Evolutionary conservation across 192 early-diverging fungal species (phyloP).

Genomic region (Backusella macrospora): DNA sequence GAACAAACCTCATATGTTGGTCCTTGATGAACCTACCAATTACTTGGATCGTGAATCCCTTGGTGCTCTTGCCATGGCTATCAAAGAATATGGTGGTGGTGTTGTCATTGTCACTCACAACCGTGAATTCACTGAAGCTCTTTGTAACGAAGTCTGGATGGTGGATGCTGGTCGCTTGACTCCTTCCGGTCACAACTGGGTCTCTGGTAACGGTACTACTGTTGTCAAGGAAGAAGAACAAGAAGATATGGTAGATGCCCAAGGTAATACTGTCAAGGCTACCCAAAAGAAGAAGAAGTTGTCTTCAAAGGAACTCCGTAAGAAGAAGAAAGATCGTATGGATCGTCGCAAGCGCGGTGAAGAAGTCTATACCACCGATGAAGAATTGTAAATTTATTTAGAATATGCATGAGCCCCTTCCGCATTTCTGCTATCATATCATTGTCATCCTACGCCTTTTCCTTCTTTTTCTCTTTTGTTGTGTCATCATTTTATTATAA

Average conservation of each 20-base stretch:
- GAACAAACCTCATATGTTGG: conserved; percentile 88
- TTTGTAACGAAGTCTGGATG: conserved; percentile 76
- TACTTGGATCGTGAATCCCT: conserved; percentile 69
- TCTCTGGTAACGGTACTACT: conserved; percentile 53
- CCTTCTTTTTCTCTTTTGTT: neutral
- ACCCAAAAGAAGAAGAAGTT: conserved; percentile 63
- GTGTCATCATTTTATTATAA: conserved; percentile 3
- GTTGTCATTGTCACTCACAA: conserved; percentile 87
- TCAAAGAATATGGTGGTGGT: conserved; percentile 77
- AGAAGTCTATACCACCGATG: conserved; percentile 42
- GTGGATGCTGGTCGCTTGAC: conserved; percentile 63
- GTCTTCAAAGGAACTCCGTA: conserved; percentile 54
- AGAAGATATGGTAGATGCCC: conserved; percentile 63
- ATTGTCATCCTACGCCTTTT: conserved; percentile 8
- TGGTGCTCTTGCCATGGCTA: conserved; percentile 72
- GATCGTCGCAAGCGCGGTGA: conserved; percentile 62
- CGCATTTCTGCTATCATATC: conserved; percentile 1
- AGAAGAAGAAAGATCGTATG: conserved; percentile 64
- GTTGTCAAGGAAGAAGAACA: conserved; percentile 51
- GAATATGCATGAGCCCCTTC: neutral
- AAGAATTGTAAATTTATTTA: conserved; percentile 27
- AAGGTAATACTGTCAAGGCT: conserved; percentile 75
- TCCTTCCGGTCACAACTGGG: conserved; percentile 58
- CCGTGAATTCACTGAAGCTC: conserved; percentile 76
- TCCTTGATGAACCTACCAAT: conserved; percentile 89